These are phyloP conservation scores for Didymella pomorum DNA, from an alignment of 2,329 filamentous ascomycete genomes.

Conservation along the genomic window DNA sequence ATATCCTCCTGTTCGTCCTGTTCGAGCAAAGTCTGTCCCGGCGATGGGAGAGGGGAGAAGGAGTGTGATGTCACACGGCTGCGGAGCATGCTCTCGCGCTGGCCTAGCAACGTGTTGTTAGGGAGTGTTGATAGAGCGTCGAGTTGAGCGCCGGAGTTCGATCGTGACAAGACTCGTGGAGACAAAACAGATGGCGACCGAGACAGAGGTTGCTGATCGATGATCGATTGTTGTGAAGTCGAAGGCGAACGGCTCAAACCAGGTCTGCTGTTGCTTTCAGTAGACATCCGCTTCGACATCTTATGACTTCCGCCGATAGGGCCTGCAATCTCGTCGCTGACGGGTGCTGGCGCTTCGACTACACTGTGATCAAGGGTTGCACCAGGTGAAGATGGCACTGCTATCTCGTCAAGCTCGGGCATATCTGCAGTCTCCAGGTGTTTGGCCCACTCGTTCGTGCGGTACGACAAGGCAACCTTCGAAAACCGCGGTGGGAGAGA, in stretches of 20 bases:
- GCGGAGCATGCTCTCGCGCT: constrained; percentile 62
- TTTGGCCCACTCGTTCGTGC: constrained; percentile 97
- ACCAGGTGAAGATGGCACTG: constrained; percentile 56
- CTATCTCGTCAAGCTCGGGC: constrained; percentile 70
- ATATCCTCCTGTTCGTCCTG: constrained; percentile 66
- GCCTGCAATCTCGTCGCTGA: constrained; percentile 39
- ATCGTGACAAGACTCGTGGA: constrained; percentile 30
- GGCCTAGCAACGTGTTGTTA: constrained; percentile 61
- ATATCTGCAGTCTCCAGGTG: constrained; percentile 80
- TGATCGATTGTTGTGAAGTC: constrained; percentile 32
- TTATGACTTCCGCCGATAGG: constrained; percentile 30
- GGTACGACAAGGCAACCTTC: constrained; percentile 79
- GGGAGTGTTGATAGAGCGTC: constrained; percentile 39
- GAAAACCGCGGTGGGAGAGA: constrained; percentile 76
- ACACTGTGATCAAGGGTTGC: constrained; percentile 48
- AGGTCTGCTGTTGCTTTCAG: constrained; percentile 31
- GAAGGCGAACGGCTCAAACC: constrained; percentile 33
- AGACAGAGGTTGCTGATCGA: constrained; percentile 25
- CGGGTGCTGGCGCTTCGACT: constrained; percentile 65
- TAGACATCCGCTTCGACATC: constrained; percentile 38
- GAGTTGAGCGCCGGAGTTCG: constrained; percentile 27
- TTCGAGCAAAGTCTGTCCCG: constrained; percentile 35
- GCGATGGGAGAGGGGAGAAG: constrained; percentile 44
- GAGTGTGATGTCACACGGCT: constrained; percentile 51
- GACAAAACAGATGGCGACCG: constrained; percentile 31